phyloP scores from a whole-genome alignment of 2,329 filamentous ascomycete genomes.

The Gyromitra esculenta region DNA sequence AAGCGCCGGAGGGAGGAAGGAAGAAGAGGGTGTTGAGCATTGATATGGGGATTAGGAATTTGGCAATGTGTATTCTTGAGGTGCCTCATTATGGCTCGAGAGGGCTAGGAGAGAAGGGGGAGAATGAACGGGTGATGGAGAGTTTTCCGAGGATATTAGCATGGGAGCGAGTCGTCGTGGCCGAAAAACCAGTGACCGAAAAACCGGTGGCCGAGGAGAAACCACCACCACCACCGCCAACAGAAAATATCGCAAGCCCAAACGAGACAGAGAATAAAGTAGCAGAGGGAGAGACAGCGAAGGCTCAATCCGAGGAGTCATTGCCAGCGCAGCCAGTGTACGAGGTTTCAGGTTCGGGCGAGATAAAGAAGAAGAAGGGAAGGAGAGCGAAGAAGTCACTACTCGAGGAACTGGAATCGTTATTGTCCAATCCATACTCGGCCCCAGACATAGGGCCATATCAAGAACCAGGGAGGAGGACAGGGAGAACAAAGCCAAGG shows the following conservation, averaged over 20 bases:
- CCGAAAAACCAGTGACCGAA: slow-evolving; percentile 43
- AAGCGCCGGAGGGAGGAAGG: background rate
- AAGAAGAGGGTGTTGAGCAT: slow-evolving; percentile 74
- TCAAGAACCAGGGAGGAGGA: background rate
- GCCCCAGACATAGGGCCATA: background rate
- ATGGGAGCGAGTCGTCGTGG: slow-evolving; percentile 58
- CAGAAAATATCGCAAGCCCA: background rate
- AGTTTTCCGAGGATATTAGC: slow-evolving; percentile 54
- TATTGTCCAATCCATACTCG: slow-evolving; percentile 15
- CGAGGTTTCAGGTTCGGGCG: background rate
- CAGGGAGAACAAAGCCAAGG: slow-evolving; percentile 3
- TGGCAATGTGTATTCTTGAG: slow-evolving; percentile 75
- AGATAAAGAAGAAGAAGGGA: background rate
- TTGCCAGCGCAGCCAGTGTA: background rate
- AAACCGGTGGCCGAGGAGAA: slow-evolving; percentile 47
- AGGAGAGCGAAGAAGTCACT: background rate
- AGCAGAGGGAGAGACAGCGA: background rate
- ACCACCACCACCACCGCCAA: background rate
- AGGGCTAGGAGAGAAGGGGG: background rate
- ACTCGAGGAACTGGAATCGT: slow-evolving; percentile 7
- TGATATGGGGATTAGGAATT: slow-evolving; percentile 84
- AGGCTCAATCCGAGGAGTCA: background rate
- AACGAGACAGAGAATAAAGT: background rate
- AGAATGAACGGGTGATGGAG: slow-evolving; percentile 10
- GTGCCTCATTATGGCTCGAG: slow-evolving; percentile 3